These are phyloP conservation scores for Phaeomoniella chlamydospora DNA, from an alignment of 2,329 filamentous ascomycete species.

Conservation along the genomic window DNA sequence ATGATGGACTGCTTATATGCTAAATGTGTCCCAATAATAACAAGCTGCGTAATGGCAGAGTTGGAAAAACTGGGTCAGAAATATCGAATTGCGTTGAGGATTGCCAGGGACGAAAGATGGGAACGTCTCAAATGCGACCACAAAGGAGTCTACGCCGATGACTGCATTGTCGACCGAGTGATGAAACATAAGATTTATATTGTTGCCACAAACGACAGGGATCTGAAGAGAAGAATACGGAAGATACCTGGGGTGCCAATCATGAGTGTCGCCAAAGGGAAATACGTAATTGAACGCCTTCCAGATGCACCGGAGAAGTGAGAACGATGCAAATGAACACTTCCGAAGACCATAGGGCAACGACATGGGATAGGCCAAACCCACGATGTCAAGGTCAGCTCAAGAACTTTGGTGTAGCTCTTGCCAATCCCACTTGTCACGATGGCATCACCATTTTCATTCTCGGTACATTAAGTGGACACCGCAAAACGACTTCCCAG, in stretches of 20 bases:
- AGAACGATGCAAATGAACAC: slow-evolving; percentile 4
- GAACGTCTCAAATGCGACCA: slow-evolving; percentile 78
- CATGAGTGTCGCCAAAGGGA: slow-evolving; percentile 71
- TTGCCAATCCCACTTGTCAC: no score
- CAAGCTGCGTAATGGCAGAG: slow-evolving; percentile 68
- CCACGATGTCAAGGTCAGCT: not conserved
- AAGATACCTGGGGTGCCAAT: slow-evolving; percentile 61
- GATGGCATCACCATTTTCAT: no score
- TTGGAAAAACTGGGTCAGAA: slow-evolving; percentile 80
- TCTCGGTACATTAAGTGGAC: no score
- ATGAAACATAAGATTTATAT: slow-evolving; percentile 65
- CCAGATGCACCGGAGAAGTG: slow-evolving; percentile 64
- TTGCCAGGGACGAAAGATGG: slow-evolving; percentile 82
- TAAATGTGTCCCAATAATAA: slow-evolving; percentile 80
- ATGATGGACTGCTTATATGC: slow-evolving; percentile 94
- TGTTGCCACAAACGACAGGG: slow-evolving; percentile 56
- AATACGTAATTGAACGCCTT: slow-evolving; percentile 87
- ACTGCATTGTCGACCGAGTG: slow-evolving; percentile 64
- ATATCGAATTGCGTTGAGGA: slow-evolving; percentile 71
- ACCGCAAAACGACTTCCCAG: no score
- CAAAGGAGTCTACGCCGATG: slow-evolving; percentile 76
- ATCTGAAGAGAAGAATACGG: slow-evolving; percentile 66
- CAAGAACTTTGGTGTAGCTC: no score
- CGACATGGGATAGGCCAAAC: slow-evolving; percentile 8
- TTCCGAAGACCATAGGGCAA: no score